Evolutionary conservation across 2,329 filamentous ascomycete species (phyloP), one percentile per base, ranked within the genome.

Genomic region (Fusarium austroafricanum): DNA sequence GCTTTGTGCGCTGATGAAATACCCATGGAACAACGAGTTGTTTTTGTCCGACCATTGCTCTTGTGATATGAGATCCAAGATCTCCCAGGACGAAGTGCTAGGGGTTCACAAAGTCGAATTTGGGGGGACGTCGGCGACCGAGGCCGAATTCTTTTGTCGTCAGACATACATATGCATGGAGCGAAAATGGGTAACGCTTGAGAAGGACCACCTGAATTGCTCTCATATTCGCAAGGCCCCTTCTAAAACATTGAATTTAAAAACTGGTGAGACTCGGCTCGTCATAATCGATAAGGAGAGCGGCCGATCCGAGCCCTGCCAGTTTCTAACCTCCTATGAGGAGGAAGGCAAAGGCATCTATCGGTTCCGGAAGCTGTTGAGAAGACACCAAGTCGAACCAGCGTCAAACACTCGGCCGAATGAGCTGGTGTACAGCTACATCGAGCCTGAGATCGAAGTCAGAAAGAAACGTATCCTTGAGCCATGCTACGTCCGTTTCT

Each of bases 31-130:
- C 0, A 92, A 94, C 51, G 92, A 96, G 76, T 77, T 96, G 0
- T 96, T 96, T 64, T 78, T 95, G 0, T 92, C 89, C 0, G 87
- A 93, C 50, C 88, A 94, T 60, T 95, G 93, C 78, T 91, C 89
- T 2, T 96, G 92, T 65, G 75, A 80, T 0, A 81, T 86, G 10
- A 59, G 57, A 1, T 59, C 79, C 0, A 82, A 83, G 28, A 81
- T 92, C 5, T 68, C 81, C 0, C 82, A 84, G 2, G 77, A 83
- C 0, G 84, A 92, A 33, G 80, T 94, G 1, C 71, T 88, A 0
- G 83, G 82, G 1, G 85, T 85, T 2, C 85, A 91, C 39, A 67
- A 82, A 0, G 83, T 94, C 0, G 82, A 86, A 63, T 89, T 87
- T 77, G 86, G 87, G 9, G 83, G 83, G 0, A 76, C 77, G 2